Conservation (phyloP, 2,329 filamentous ascomycete genomes). For the Trichoderma sp. region DNA sequence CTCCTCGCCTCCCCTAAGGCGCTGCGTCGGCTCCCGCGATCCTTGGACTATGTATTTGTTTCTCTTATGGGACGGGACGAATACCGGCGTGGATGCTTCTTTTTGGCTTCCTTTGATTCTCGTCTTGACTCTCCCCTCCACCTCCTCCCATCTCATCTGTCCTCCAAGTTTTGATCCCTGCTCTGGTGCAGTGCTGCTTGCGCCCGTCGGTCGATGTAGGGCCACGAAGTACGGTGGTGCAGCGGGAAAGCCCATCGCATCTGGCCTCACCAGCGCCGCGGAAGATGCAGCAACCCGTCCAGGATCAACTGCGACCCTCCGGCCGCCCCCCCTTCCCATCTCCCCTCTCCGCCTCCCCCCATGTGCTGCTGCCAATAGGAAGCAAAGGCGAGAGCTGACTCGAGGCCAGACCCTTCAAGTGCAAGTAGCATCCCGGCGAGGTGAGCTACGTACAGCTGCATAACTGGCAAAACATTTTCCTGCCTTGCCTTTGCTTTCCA, state of each 20-base stretch:
- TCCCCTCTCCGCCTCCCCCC: constrained; percentile 7
- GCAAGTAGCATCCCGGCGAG: background rate
- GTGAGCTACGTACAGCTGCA: background rate
- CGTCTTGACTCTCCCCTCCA: no score
- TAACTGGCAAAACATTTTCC: background rate
- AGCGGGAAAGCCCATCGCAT: constrained; percentile 31
- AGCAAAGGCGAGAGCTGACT: constrained; percentile 22
- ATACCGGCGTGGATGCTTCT: constrained; percentile 16
- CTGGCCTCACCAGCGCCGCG: constrained; percentile 35
- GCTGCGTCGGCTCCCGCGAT: constrained; percentile 11
- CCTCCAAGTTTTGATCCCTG: background rate
- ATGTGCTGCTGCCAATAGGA: constrained; percentile 31
- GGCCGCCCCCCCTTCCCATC: no score
- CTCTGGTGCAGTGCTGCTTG: background rate
- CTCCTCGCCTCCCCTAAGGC: constrained; percentile 1
- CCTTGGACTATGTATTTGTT: constrained; percentile 6
- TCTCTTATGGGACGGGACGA: background rate
- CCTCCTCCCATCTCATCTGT: no score
- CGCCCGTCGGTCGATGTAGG: background rate
- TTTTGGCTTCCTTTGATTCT: background rate
- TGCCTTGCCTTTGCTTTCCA: no score
- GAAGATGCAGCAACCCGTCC: constrained; percentile 37
- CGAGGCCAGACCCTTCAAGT: constrained; percentile 12
- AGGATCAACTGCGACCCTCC: no score
- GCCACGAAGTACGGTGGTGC: background rate